phyloP scores from a whole-genome alignment of 2,329 filamentous ascomycete genomes.

The Macroventuria anomochaeta region DNA sequence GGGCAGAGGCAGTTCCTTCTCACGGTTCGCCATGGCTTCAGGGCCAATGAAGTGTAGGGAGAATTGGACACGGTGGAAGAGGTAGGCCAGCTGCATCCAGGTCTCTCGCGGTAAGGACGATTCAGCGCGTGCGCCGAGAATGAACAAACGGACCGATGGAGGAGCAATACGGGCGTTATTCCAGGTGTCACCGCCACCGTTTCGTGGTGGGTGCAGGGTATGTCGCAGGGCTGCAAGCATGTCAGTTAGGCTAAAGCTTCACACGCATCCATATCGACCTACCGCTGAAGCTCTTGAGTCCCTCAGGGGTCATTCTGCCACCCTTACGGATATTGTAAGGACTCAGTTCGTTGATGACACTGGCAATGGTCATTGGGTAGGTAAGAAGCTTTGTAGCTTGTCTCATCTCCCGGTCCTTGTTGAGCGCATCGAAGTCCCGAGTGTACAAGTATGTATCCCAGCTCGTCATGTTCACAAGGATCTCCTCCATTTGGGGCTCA shows the following conservation, averaged over 20 bases:
- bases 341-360: constrained; percentile 90
- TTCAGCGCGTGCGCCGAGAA: constrained; percentile 94
- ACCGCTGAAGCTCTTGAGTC: constrained; percentile 93
- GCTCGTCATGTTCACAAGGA: constrained; percentile 94
- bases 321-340: constrained; percentile 82
- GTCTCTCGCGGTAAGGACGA: constrained; percentile 92
- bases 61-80: constrained; percentile 91
- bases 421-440: constrained; percentile 86
- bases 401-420: constrained; percentile 87
- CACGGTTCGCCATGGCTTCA: constrained; percentile 93
- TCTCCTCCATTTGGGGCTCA: constrained; percentile 86
- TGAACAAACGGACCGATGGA: constrained; percentile 88
- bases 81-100: constrained; percentile 91
- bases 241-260: constrained; percentile 15
- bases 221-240: constrained; percentile 77
- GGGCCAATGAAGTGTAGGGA: constrained; percentile 95
- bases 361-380: constrained; percentile 90
- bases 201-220: constrained; percentile 84
- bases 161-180: constrained; percentile 83
- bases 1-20: constrained; percentile 90
- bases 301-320: constrained; percentile 82
- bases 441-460: constrained; percentile 98
- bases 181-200: constrained; percentile 75
- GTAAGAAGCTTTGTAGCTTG: constrained; percentile 93
- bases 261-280: constrained; percentile 46